Evolutionary conservation across 371 early-diverging fungal species (phyloP), one percentile per base, ranked within the genome.

Genomic region (Mucor mucedo): DNA sequence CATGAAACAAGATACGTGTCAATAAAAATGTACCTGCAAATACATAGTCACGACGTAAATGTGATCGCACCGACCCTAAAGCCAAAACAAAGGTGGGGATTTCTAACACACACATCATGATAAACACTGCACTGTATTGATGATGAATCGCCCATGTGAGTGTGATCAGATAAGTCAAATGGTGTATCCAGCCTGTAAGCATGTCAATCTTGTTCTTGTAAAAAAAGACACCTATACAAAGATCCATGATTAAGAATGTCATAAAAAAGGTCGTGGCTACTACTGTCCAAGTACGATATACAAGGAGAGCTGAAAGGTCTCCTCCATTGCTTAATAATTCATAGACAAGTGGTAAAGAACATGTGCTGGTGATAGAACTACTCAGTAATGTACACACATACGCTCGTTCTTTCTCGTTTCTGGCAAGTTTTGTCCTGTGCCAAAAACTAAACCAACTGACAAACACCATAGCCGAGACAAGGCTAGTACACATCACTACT

Each of bases 181-280:
- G 87, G 60, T 87, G 87, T 5, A 83, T 63, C 78, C 85, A 84
- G 6, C 84, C 84, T 38, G 84, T 84, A 14, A 87, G 71, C 2
- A 78, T 52, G 27, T 78, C 82, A 32, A 87, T 71, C 44, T 80
- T 75, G 42, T 62, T 64, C 21, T 75, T 66, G 57, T 87, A 87
- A 14, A 75, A 78, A 4, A 81, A 50, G 10, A 54, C 41, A 4
- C 87, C 87, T 38, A 84, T 44, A 4, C 61, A 16, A 14, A 87
- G 56, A 62, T 87, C 87, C n/a, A 75, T 58, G 1, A 78, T 40
- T 27, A 84, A 55, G 52, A 80, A 87, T 2, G 73, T 72, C 59
- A 77, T 70, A 40, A 82, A 82, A 49, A 77, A 78, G 1, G 69
- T 60, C 0, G 77, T 75, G 2, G 65, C 60, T 7, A 60, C 45